A percentile compares a stretch with the other conserved stretches of the same genome.
phyloP scores from a whole-genome alignment of 2,329 filamentous ascomycete genomes.

The Stagonosporopsis tanaceti region DNA sequence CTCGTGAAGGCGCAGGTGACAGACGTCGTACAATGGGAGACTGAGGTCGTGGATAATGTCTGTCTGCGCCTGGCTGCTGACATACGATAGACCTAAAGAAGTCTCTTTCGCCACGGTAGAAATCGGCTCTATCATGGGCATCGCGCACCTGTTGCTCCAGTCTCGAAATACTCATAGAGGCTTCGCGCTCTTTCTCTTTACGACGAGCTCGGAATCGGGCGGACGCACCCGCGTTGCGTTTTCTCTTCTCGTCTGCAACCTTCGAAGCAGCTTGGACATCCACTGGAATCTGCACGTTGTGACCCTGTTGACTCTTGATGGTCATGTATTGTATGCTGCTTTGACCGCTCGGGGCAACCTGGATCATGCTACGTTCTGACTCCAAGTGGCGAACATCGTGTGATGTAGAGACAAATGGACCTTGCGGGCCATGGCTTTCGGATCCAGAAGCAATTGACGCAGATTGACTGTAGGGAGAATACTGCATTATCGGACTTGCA shows the following conservation, averaged over 20 bases:
- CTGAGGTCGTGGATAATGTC: conserved; percentile 54
- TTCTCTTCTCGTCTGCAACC: conserved; percentile 83
- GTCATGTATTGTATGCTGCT: conserved; percentile 63
- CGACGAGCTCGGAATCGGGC: conserved; percentile 81
- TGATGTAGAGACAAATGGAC: conserved; percentile 26
- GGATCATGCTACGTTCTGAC: conserved; percentile 51
- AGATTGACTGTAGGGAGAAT: conserved; percentile 49
- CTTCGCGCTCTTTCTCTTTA: conserved; percentile 82
- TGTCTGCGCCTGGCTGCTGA: conserved; percentile 63
- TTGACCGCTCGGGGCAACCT: conserved; percentile 56
- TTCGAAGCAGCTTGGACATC: conserved; percentile 84
- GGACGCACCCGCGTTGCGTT: conserved; percentile 84
- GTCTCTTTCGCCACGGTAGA: conserved; percentile 76
- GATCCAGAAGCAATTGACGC: conserved; percentile 46
- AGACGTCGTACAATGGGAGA: conserved; percentile 52
- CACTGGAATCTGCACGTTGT: conserved; percentile 69
- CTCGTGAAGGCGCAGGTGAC: conserved; percentile 40
- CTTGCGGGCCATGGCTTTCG: conserved; percentile 44
- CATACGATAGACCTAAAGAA: conserved; percentile 66
- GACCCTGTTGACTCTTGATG: conserved; percentile 59
- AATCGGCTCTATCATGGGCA: conserved; percentile 73
- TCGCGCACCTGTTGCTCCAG: conserved; percentile 74
- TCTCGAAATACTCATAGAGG: conserved; percentile 71
- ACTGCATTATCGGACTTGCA: conserved; percentile 58
- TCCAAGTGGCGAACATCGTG: conserved; percentile 22